Conservation (phyloP, 345 rosid species). For the Psidium guajava region DNA sequence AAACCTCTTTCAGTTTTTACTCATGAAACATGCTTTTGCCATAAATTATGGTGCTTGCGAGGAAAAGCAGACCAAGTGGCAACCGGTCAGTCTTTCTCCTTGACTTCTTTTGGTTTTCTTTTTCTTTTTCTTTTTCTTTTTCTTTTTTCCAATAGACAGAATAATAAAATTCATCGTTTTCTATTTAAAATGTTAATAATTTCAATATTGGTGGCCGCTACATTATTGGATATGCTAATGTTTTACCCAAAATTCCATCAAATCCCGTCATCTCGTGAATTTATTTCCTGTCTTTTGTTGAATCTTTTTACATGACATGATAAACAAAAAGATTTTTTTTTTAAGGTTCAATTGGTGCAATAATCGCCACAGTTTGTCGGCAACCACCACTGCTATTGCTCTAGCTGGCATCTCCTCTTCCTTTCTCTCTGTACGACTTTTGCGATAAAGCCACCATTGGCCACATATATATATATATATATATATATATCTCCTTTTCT, state of each 20-base stretch:
- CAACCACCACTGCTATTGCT: no score
- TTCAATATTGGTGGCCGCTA: neutral
- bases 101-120: neutral
- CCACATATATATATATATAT: no score
- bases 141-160: neutral
- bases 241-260: neutral
- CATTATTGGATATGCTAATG: neutral
- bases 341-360: neutral
- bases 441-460: no score
- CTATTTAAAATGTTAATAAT: neutral
- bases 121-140: no score
- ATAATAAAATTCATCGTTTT: neutral
- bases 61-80: neutral
- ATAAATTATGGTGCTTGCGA: no score
- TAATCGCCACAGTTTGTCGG: no score
- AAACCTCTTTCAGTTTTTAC: no score
- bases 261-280: neutral
- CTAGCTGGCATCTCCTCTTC: no score
- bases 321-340: neutral
- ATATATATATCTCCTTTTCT: no score
- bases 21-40: neutral
- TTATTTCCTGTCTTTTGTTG: no score
- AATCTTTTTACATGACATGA: neutral
- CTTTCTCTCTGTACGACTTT: no score
- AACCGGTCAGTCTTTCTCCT: neutral